These are phyloP conservation scores for Vitis rotundifolia DNA, from an alignment of 164 flowering plant genomes.

Conservation along the genomic window DNA sequence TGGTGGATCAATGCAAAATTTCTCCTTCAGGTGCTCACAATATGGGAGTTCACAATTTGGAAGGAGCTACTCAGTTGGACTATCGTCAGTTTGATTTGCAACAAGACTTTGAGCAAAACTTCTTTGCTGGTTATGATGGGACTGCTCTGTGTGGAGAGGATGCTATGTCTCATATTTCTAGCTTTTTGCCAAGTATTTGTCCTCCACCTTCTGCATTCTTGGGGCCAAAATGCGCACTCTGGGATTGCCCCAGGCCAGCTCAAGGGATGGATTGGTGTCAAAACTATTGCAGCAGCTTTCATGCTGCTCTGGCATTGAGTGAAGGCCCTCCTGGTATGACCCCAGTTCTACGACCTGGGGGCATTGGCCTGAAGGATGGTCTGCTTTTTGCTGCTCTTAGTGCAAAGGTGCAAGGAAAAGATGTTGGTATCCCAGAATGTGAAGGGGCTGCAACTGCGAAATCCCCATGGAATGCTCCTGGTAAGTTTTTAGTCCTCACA, in stretches of 20 bases:
- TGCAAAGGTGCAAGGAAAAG: constrained; percentile 85
- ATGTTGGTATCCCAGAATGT: constrained; percentile 96
- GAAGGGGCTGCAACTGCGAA: constrained; percentile 99
- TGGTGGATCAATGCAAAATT: constrained; percentile 57
- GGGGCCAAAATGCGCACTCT: constrained; percentile 97
- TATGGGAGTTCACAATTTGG: constrained; percentile 39
- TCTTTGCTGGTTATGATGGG: constrained; percentile 40
- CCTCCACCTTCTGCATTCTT: constrained; percentile 96
- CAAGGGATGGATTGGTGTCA: constrained; percentile 77
- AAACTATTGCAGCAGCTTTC: constrained; percentile 88
- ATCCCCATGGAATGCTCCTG: constrained; percentile 99
- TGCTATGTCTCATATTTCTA: constrained; percentile 38
- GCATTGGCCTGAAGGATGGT: constrained; percentile 93
- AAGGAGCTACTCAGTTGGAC: constrained; percentile 41
- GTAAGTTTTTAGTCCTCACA: constrained; percentile 33
- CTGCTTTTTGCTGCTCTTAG: constrained; percentile 88
- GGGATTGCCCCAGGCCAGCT: constrained; percentile 99
- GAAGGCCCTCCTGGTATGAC: constrained; percentile 97
- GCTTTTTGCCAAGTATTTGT: constrained; percentile 50
- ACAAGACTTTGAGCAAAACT: constrained; percentile 53
- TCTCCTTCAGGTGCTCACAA: constrained; percentile 32
- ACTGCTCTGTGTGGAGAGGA: constrained; percentile 46
- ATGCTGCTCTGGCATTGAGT: constrained; percentile 73
- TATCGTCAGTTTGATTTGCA: constrained; percentile 62
- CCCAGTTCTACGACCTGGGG: constrained; percentile 95